Conservation (phyloP, 1,139 yeast species). For the Eremothecium gossypii region DNA sequence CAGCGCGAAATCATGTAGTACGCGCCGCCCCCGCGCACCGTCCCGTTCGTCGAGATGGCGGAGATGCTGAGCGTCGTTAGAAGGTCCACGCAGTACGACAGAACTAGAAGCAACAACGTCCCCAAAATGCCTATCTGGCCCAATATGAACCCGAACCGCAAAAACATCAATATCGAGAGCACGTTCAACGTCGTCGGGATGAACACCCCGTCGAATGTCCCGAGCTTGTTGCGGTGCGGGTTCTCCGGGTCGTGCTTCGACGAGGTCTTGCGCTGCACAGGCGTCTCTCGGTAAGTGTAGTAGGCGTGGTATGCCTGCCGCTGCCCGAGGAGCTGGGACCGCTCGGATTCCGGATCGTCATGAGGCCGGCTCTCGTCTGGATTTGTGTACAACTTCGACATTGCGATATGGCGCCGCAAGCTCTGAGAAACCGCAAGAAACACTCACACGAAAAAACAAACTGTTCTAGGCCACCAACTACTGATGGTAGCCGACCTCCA, state of each 20-base stretch:
- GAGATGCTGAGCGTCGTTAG: slow-evolving; percentile 65
- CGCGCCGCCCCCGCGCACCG: slow-evolving; percentile 79
- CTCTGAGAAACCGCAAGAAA: no score
- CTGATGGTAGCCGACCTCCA: no score
- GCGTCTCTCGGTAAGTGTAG: slow-evolving; percentile 25
- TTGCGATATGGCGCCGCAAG: background rate
- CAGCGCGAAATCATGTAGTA: slow-evolving; percentile 75
- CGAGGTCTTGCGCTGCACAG: slow-evolving; percentile 20
- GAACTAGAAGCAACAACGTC: slow-evolving; percentile 43
- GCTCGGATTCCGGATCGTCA: slow-evolving; percentile 18
- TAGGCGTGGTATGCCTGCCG: slow-evolving; percentile 15
- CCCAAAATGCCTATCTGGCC: slow-evolving; percentile 74
- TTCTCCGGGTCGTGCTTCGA: slow-evolving; percentile 28
- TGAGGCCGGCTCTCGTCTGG: slow-evolving; percentile 23
- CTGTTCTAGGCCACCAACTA: no score
- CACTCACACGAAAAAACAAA: no score
- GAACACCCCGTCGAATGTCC: slow-evolving; percentile 71
- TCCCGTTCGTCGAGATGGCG: slow-evolving; percentile 76
- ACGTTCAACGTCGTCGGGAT: slow-evolving; percentile 70
- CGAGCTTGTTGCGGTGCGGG: slow-evolving; percentile 41
- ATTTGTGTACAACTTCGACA: slow-evolving; percentile 20
- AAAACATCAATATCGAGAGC: slow-evolving; percentile 69
- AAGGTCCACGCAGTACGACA: slow-evolving; percentile 58
- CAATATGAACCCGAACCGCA: slow-evolving; percentile 68
- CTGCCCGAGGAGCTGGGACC: slow-evolving; percentile 18